Evolutionary conservation across 140 eudicot genomes (phyloP).

Genomic region (Cichorium intybus): DNA sequence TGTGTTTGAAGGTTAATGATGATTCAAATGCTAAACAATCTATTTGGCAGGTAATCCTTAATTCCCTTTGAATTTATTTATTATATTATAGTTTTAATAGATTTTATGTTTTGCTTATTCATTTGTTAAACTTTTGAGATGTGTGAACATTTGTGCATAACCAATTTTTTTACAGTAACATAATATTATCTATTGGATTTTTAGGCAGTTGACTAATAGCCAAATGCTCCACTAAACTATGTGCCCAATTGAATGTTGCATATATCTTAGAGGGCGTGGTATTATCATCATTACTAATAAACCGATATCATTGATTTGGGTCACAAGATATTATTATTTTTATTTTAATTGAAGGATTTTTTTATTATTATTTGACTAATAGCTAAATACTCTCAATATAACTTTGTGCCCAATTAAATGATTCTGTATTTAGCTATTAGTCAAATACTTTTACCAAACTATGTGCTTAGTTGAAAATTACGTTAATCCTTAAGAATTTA

Average conservation of each 20-base stretch:
- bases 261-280: not conserved
- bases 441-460: too few relatives aligned
- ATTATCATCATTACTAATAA: too few relatives aligned
- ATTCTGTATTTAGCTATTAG: too few relatives aligned
- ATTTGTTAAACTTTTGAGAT: not conserved
- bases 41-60: conserved; percentile 44
- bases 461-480: too few relatives aligned
- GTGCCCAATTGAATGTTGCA: not conserved
- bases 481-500: too few relatives aligned
- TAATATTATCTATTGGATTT: not conserved
- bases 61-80: not conserved
- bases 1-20: conserved; percentile 46
- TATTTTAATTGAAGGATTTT: too few relatives aligned
- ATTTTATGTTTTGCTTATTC: not conserved
- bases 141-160: conserved; percentile 2
- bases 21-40: conserved; percentile 39
- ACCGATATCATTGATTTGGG: too few relatives aligned
- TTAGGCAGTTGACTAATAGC: not conserved
- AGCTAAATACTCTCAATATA: too few relatives aligned
- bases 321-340: too few relatives aligned
- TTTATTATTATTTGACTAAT: too few relatives aligned
- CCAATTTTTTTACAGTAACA: not conserved
- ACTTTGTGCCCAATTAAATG: too few relatives aligned
- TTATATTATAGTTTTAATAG: not conserved
- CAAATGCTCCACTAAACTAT: not conserved